Conservation (phyloP, 1,139 yeast genomes). For the Groenewaldozyma auringiensis region DNA sequence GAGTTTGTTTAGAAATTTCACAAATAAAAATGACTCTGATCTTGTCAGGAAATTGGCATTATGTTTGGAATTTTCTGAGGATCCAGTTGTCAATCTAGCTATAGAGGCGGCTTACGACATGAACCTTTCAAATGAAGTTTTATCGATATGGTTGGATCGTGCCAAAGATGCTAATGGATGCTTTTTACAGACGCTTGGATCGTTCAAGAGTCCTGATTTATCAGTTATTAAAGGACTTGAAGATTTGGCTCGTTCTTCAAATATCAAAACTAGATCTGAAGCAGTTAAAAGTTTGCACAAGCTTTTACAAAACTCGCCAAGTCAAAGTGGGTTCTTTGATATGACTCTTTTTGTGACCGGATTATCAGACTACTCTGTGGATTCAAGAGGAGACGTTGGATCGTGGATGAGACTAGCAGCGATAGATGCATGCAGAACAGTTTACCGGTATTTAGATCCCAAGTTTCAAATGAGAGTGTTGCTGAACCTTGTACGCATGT, state of each 20-base stretch:
- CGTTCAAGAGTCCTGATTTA: neutral
- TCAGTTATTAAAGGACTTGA: neutral
- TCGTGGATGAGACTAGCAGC: constrained; percentile 55
- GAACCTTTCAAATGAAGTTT: neutral
- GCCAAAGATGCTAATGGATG: neutral
- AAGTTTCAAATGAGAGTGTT: constrained; percentile 1
- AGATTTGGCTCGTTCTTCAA: neutral
- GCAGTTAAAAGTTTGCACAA: constrained; percentile 3
- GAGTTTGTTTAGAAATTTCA: constrained; percentile 8
- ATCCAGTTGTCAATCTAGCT: neutral
- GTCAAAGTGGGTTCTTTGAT: neutral
- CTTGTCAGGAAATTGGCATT: neutral
- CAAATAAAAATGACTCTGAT: neutral
- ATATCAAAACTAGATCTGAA: neutral
- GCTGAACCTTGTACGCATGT: constrained; percentile 40
- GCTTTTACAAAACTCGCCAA: constrained; percentile 1
- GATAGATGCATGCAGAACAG: constrained; percentile 23
- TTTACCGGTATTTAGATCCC: neutral
- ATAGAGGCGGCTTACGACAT: neutral
- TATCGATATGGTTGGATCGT: neutral
- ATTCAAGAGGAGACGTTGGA: constrained; percentile 46
- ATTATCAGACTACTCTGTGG: constrained; percentile 31
- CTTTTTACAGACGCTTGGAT: neutral
- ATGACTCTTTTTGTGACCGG: constrained; percentile 16
- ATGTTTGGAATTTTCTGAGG: constrained; percentile 6